phyloP scores from a whole-genome alignment of 139 green algal species.

The Trebouxia sp. region DNA sequence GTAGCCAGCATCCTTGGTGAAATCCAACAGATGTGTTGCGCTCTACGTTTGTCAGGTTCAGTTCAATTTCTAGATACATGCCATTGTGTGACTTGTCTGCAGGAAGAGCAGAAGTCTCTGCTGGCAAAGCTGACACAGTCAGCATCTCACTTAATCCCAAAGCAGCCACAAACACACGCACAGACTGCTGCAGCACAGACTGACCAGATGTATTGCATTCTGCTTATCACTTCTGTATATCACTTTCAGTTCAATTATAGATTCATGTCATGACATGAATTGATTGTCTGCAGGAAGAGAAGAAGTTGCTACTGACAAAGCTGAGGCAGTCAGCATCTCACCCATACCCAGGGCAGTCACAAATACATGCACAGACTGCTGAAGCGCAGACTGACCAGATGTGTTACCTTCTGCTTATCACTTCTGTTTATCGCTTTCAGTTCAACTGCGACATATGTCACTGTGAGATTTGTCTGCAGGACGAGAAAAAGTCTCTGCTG shows the following conservation, averaged over 20 bases:
- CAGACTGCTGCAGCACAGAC: background rate
- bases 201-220: no score
- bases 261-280: no score
- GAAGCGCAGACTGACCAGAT: no score
- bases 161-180: background rate
- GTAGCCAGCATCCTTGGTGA: no score
- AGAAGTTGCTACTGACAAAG: background rate
- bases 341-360: background rate
- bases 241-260: no score
- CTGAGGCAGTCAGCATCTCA: no score
- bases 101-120: constrained; percentile 31
- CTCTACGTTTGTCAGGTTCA: no score
- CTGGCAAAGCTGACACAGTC: constrained; percentile 23
- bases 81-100: background rate
- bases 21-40: background rate
- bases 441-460: background rate
- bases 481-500: constrained; percentile 25
- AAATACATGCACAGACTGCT: no score
- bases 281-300: background rate
- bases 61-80: background rate
- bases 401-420: no score
- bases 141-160: background rate
- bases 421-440: no score
- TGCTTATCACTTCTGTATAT: no score
- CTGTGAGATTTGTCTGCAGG: background rate